Conservation (phyloP, 2,329 filamentous ascomycete species). For the Ophiocordyceps robertsii region DNA sequence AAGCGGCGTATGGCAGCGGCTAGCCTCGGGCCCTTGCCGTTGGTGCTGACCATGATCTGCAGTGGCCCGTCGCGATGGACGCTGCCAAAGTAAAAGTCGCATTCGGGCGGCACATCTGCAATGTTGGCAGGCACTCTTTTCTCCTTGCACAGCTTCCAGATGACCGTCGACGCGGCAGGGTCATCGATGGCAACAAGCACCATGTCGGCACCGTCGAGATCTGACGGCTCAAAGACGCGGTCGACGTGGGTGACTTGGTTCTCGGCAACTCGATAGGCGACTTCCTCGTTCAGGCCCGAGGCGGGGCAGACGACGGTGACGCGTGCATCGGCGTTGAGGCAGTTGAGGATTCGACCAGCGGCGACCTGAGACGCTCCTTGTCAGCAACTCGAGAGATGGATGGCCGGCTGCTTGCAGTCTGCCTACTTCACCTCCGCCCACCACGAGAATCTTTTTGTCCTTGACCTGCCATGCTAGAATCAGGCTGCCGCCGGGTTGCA, state of each 20-base stretch:
- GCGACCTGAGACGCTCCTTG: conserved; percentile 54
- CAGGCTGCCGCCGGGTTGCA: conserved; percentile 83
- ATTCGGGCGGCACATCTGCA: conserved; percentile 90
- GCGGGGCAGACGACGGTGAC: conserved; percentile 76
- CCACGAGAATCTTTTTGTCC: conserved; percentile 77
- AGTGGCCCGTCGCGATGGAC: conserved; percentile 89
- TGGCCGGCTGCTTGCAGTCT: not conserved
- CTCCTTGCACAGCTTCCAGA: conserved; percentile 91
- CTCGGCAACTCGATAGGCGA: conserved; percentile 64
- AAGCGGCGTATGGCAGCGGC: conserved; percentile 74
- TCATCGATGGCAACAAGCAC: conserved; percentile 91
- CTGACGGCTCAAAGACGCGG: conserved; percentile 72
- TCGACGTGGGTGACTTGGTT: conserved; percentile 69
- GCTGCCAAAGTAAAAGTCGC: conserved; percentile 97
- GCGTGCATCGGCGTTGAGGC: conserved; percentile 86
- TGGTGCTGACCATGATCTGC: conserved; percentile 98
- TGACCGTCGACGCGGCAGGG: conserved; percentile 72
- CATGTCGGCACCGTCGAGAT: conserved; percentile 74
- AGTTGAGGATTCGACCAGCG: conserved; percentile 83
- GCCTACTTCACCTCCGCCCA: conserved; percentile 85
- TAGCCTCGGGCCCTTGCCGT: conserved; percentile 85
- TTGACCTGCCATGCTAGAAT: conserved; percentile 94
- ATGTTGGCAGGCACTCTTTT: conserved; percentile 81
- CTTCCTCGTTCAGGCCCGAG: conserved; percentile 75
- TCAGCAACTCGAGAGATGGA: conserved; percentile 3